Conservation (phyloP, 2,329 filamentous ascomycete genomes). For the Talaromyces pinophilus region DNA sequence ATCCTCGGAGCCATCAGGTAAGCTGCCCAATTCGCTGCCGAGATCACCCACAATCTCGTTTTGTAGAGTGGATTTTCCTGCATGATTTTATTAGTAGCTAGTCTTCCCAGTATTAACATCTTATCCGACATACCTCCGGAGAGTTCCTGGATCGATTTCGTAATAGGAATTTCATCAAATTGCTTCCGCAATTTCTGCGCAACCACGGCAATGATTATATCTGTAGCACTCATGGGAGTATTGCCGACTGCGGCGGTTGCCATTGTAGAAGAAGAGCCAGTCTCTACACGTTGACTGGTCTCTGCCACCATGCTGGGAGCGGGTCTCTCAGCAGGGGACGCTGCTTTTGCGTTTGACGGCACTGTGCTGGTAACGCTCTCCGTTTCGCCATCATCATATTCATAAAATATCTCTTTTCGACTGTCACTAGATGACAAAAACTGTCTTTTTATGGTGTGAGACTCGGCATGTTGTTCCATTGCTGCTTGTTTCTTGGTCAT, state of each 20-base stretch:
- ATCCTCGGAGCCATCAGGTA: slow-evolving; percentile 46
- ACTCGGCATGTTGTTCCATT: slow-evolving; percentile 28
- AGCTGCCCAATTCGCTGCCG: slow-evolving; percentile 42
- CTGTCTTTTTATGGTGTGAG: slow-evolving; percentile 27
- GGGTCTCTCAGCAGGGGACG: neutral
- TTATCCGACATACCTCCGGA: slow-evolving; percentile 29
- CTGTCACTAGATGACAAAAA: slow-evolving; percentile 30
- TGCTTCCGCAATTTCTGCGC: slow-evolving; percentile 36
- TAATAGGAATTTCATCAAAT: slow-evolving; percentile 28
- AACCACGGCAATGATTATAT: slow-evolving; percentile 41
- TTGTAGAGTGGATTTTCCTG: slow-evolving; percentile 47
- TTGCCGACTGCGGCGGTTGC: slow-evolving; percentile 1
- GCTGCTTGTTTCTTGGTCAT: slow-evolving; percentile 42
- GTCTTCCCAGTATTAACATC: neutral
- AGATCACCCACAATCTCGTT: slow-evolving; percentile 51
- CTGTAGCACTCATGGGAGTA: slow-evolving; percentile 29
- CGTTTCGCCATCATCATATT: slow-evolving; percentile 20
- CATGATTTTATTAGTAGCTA: slow-evolving; percentile 15
- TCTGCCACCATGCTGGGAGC: neutral
- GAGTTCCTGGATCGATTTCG: slow-evolving; percentile 39
- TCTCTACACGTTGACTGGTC: neutral
- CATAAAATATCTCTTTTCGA: slow-evolving; percentile 30
- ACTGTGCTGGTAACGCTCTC: neutral
- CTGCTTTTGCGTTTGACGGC: neutral
- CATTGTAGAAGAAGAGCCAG: neutral